Base-by-base conservation (phyloP, 768 basidiomycete genomes). In the Daedaleopsis nitida region DNA sequence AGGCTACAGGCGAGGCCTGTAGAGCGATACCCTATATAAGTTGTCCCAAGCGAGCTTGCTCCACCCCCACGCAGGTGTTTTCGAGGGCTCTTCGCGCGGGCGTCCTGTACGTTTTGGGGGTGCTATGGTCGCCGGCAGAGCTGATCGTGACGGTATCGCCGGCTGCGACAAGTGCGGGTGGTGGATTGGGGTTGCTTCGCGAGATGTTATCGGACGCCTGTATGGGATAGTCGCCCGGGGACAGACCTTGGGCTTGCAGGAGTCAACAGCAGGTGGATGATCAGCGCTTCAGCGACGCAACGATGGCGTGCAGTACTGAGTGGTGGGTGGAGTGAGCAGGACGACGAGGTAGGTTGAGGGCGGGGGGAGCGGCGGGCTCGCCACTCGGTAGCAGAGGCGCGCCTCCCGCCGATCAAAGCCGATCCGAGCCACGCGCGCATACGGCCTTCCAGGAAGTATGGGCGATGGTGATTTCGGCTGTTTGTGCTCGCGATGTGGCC, bases 151-250 rank as follows among this genome's bases (percentile, higher is more conserved):
- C 39, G 35, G n/a, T n/a, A 51, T 53, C 44, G 12, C 37, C 34
- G 48, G 34, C 39, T 48, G 47, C 47, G 47, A 16, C 23, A 32
- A 32, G 27, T 32, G 27, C 27, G 27, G 27, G 27, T 3, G 27
- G 59, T 60, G 59, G 59, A 51, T 54, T 42, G 39, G 59, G 59
- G 59, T 55, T 35, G 54, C 59, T 62, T 52, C 55, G 51, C 23
- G 8, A 44, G 35, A 39, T 38, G 50, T 52, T 62, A 62, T 62
- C 60, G 55, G 55, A 62, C 60, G 60, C 55, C 55, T 57, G 53
- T 37, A 32, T 32, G n/a, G 45, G 47, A 39, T 17, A 49, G 51
- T 56, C 34, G 50, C 35, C 17, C 14, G 19, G 14, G 43, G 17
- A 32, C 16, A 27, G n/a, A 17, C 19, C 23, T 44, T 13, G 3